These are phyloP conservation scores for Candida takata DNA, from an alignment of 805 yeast species.

Conservation along the genomic window DNA sequence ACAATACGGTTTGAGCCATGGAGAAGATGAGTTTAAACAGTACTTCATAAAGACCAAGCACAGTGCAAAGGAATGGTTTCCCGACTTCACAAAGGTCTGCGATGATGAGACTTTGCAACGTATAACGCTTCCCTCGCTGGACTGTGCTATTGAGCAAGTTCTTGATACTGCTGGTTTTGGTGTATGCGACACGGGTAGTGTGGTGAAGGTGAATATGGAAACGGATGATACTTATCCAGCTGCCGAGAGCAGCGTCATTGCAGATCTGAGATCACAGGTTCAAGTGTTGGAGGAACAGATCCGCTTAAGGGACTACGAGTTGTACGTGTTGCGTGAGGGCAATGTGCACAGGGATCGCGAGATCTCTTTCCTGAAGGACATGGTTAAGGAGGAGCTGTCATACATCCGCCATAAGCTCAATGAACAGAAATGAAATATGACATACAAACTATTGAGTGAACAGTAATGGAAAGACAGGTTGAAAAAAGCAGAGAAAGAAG, in stretches of 20 bases:
- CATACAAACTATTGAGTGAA: too few species aligned
- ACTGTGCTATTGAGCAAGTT: constrained; percentile 8
- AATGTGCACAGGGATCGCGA: constrained; percentile 16
- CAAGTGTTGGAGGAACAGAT: constrained; percentile 5
- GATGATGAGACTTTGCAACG: constrained; percentile 9
- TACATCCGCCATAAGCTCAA: constrained; percentile 18
- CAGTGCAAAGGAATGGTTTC: constrained; percentile 22
- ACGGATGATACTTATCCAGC: constrained; percentile 4
- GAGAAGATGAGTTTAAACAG: constrained; percentile 12
- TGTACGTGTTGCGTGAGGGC: constrained; percentile 5
- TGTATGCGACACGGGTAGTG: too few species aligned
- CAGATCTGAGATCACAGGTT: constrained; percentile 2
- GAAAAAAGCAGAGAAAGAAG: too few species aligned
- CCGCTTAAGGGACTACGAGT: constrained; percentile 3
- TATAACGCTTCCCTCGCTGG: constrained; percentile 14
- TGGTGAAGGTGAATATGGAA: too few species aligned
- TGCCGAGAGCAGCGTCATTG: not conserved
- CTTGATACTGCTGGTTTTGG: too few species aligned
- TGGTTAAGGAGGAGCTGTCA: constrained; percentile 21
- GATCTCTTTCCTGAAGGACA: constrained; percentile 16
- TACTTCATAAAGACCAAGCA: constrained; percentile 15
- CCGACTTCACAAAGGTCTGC: constrained; percentile 9
- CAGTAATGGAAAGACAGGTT: too few species aligned
- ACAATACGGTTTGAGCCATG: constrained; percentile 20
- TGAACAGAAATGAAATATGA: too few species aligned